phyloP scores from a whole-genome alignment of 1,139 yeast genomes.

The Candida freyschussii region DNA sequence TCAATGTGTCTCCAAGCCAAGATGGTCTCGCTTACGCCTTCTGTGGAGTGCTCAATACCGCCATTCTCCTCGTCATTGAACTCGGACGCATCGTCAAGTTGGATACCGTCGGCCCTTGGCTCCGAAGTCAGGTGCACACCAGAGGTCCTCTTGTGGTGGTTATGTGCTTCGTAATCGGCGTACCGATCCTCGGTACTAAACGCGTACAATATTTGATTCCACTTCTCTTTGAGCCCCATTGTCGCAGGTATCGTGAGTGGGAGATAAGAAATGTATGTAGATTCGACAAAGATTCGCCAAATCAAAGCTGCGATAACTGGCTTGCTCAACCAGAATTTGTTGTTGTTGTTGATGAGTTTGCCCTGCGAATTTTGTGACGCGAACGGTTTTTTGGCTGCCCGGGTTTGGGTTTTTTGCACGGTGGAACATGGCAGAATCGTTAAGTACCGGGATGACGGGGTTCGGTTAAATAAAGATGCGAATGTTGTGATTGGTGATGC shows the following conservation, averaged over 20 bases:
- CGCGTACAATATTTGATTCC: constrained; percentile 58
- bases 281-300: neutral
- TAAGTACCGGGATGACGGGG: no score
- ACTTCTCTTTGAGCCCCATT: constrained; percentile 34
- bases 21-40: constrained; percentile 59
- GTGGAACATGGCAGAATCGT: no score
- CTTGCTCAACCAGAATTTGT: neutral
- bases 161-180: constrained; percentile 56
- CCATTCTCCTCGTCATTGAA: constrained; percentile 17
- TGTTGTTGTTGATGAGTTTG: constrained; percentile 1
- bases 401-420: no score
- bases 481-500: no score
- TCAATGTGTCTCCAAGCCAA: constrained; percentile 71
- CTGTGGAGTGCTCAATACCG: constrained; percentile 28
- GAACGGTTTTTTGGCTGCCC: no score
- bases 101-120: constrained; percentile 16
- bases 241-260: neutral
- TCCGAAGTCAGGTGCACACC: constrained; percentile 4
- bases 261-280: neutral
- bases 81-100: constrained; percentile 22
- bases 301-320: no score
- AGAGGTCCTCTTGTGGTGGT: constrained; percentile 20
- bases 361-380: no score
- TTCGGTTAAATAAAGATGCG: no score
- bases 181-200: constrained; percentile 63